phyloP scores from a whole-genome alignment of 306 rosid species.

The Neltuma alba region DNA sequence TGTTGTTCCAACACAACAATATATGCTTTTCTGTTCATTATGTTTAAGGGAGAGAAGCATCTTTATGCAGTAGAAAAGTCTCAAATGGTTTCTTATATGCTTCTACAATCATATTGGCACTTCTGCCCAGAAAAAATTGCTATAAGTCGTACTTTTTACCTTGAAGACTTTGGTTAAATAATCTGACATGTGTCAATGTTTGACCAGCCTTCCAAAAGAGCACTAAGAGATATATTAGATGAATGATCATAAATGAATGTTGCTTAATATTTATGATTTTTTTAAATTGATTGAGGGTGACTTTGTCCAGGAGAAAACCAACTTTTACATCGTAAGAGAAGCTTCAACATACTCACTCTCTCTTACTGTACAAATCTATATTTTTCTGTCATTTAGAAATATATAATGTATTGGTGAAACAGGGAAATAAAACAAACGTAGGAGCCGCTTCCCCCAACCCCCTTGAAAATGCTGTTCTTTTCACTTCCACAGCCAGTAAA shows the following conservation, averaged over 20 bases:
- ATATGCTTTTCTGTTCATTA: constrained; percentile 17
- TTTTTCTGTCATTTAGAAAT: neutral
- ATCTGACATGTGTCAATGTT: neutral
- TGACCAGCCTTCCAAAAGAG: neutral
- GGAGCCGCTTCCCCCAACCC: neutral
- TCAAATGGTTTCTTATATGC: neutral
- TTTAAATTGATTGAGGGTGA: neutral
- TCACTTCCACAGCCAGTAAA: neutral
- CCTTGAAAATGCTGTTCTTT: neutral
- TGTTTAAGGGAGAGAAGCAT: neutral
- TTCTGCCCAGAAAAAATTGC: neutral
- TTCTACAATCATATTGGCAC: constrained; percentile 1
- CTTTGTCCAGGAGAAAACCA: neutral
- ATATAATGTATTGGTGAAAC: neutral
- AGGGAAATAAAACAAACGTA: neutral
- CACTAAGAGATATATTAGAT: neutral
- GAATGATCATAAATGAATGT: neutral
- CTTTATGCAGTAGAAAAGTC: constrained; percentile 23
- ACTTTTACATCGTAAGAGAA: neutral
- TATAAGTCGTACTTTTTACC: neutral
- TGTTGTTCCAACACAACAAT: constrained; percentile 85
- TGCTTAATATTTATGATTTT: neutral
- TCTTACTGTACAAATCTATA: neutral
- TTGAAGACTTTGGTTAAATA: neutral
- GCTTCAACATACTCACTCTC: neutral